Base-by-base conservation (phyloP, 108 stramenopile species). In the Fistulifera solaris region DNA sequence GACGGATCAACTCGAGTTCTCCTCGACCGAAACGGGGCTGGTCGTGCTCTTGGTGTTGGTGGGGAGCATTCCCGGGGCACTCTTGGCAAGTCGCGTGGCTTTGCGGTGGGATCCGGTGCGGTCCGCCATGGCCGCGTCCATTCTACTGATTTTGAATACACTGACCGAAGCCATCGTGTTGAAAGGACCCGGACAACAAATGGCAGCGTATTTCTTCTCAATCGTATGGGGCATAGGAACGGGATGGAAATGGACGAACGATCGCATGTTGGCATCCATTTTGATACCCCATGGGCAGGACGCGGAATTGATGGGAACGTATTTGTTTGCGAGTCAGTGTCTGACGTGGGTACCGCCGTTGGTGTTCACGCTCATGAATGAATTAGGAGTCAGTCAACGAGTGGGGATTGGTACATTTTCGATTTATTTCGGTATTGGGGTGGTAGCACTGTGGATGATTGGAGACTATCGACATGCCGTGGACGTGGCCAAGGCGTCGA, bases 291-390 rank as follows among this genome's bases (percentile, higher is more conserved):
- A 61, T 40, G 78, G 76, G 8, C 82, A 84, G 56, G 83, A 85
- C 59, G 71, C 80, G 1, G 89, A 91, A 60, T 52, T 91, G 50
- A 85, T 83, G 80, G 89, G 89, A 42, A 27, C 79, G 6, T 91
- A 75, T 53, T 54, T 85, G 21, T 87, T 84, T 65, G 66, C 71
- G 31, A 75, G 71, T 11, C 80, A 85, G 45, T 59, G 77, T 27
- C 13, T 85, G 0, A 72, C 70, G 0, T 93, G 86, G 86, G 44
- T 84, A 0, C 90, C 90, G 0, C 75, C 83, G 1, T 65, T 93
- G 11, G 43, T 93, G 13, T 93, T 79, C 31, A 84, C 80, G 0
- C 46, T 64, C 1, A 70, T 90, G 74, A 89, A 83, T 54, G 84
- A 89, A 58, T 62, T 57, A n/a, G 84, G 79, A 1, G 68, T 83